phyloP scores from a whole-genome alignment of 2,329 filamentous ascomycete species.

The Colletotrichum graminicola region DNA sequence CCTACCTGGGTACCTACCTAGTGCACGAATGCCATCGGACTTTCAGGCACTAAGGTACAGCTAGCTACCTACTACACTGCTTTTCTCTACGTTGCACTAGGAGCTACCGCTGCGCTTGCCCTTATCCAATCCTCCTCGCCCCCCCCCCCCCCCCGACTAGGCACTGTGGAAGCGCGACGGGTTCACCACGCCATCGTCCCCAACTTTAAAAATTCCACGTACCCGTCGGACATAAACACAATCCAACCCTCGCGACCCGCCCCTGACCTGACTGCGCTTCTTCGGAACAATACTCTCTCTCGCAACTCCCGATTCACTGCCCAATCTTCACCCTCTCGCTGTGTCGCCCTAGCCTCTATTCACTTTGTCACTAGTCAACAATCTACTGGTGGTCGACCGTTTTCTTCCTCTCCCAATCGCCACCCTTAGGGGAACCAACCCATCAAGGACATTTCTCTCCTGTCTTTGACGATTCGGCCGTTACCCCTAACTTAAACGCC shows the following conservation, averaged over 20 bases:
- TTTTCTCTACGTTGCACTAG: neutral
- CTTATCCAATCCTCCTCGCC: slow-evolving; percentile 1
- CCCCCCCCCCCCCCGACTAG: slow-evolving; percentile 20
- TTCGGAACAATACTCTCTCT: slow-evolving; percentile 26
- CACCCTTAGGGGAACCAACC: slow-evolving; percentile 17
- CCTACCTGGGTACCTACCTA: too few species aligned
- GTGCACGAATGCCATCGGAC: neutral
- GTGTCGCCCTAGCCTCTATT: slow-evolving; percentile 1
- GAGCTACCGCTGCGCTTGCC: slow-evolving; percentile 11
- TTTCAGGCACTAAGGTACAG: slow-evolving; percentile 4
- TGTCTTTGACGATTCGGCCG: slow-evolving; percentile 38
- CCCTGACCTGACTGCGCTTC: slow-evolving; percentile 33
- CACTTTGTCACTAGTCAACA: slow-evolving; percentile 23
- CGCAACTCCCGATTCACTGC: slow-evolving; percentile 26
- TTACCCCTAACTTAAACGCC: slow-evolving; percentile 41
- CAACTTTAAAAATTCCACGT: slow-evolving; percentile 43
- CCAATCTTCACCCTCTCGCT: slow-evolving; percentile 9
- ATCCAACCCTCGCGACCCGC: slow-evolving; percentile 39
- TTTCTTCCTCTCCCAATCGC: slow-evolving; percentile 4
- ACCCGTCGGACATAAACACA: slow-evolving; percentile 41
- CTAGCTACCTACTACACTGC: slow-evolving; percentile 7
- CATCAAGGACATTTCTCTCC: slow-evolving; percentile 26
- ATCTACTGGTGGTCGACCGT: neutral
- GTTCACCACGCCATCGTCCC: slow-evolving; percentile 40
- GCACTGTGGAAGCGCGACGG: slow-evolving; percentile 36